phyloP scores from a whole-genome alignment of 352 stramenopile species.

The Phytophthora hibernalis region DNA sequence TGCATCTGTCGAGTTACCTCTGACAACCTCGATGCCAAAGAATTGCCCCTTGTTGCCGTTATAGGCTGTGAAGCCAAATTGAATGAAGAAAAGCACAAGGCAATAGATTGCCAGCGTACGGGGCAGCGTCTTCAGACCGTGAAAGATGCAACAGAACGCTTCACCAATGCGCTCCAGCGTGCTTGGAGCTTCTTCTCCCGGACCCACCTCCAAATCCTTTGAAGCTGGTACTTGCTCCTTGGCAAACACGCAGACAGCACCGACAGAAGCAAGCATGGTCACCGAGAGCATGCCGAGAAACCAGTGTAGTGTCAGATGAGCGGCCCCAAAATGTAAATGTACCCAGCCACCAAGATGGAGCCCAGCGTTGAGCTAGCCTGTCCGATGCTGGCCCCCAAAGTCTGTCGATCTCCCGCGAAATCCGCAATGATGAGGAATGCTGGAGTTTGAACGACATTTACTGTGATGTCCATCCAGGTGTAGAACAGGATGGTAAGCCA shows the following conservation, averaged over 20 bases:
- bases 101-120: slow-evolving; percentile 52
- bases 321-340: slow-evolving; percentile 76
- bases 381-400: slow-evolving; percentile 63
- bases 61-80: slow-evolving; percentile 71
- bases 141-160: slow-evolving; percentile 56
- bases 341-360: slow-evolving; percentile 68
- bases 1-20: slow-evolving; percentile 50
- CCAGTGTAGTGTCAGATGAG: slow-evolving; percentile 66
- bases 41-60: slow-evolving; percentile 75
- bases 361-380: slow-evolving; percentile 70
- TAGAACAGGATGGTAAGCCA: slow-evolving; percentile 78
- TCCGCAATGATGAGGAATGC: slow-evolving; percentile 78
- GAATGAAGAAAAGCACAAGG: slow-evolving; percentile 57
- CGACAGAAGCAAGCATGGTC: slow-evolving; percentile 66
- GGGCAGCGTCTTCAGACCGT: slow-evolving; percentile 55
- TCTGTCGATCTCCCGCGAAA: slow-evolving; percentile 78
- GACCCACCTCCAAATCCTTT: slow-evolving; percentile 34
- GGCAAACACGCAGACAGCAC: slow-evolving; percentile 62
- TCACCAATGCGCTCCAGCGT: slow-evolving; percentile 35
- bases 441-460: slow-evolving; percentile 81
- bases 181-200: slow-evolving; percentile 22
- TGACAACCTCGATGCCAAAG: slow-evolving; percentile 67
- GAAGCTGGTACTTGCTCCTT: slow-evolving; percentile 44
- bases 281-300: slow-evolving; percentile 79
- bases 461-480: slow-evolving; percentile 85